phyloP scores from a whole-genome alignment of 1,284 basidiomycete genomes.

The Erythrobasidium hasegawianum region DNA sequence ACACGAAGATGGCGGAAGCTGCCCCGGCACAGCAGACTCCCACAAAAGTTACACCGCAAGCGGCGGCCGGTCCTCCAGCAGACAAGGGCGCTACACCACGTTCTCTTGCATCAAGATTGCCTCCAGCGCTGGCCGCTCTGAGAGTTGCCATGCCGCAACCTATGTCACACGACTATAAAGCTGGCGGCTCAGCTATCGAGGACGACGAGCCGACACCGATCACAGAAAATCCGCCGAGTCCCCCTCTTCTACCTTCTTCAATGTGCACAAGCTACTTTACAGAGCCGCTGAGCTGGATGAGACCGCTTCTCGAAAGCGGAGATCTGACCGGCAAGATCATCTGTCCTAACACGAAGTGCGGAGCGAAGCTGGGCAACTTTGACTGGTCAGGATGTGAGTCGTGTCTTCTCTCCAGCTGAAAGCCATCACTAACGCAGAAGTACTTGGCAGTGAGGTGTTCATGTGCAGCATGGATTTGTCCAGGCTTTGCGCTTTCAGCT shows the following conservation, averaged over 20 bases:
- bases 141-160: slow-evolving; percentile 20
- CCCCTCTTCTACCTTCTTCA: slow-evolving; percentile 33
- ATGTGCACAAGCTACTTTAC: slow-evolving; percentile 90
- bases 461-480: slow-evolving; percentile 45
- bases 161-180: slow-evolving; percentile 8
- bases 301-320: slow-evolving; percentile 67
- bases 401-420: slow-evolving; percentile 48
- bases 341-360: slow-evolving; percentile 87
- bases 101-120: slow-evolving; percentile 8
- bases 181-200: slow-evolving; percentile 30
- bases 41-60: neutral
- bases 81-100: neutral
- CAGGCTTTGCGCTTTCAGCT: slow-evolving; percentile 42
- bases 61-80: neutral
- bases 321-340: slow-evolving; percentile 78
- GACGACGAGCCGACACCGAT: slow-evolving; percentile 30
- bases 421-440: neutral
- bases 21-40: neutral
- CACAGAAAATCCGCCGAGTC: slow-evolving; percentile 5
- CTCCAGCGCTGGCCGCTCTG: slow-evolving; percentile 21
- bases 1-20: neutral
- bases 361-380: slow-evolving; percentile 85
- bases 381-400: slow-evolving; percentile 93
- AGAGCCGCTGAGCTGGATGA: slow-evolving; percentile 95
- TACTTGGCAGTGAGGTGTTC: slow-evolving; percentile 37